phyloP scores from a whole-genome alignment of 352 stramenopile species.

The Phytophthora pinifolia region DNA sequence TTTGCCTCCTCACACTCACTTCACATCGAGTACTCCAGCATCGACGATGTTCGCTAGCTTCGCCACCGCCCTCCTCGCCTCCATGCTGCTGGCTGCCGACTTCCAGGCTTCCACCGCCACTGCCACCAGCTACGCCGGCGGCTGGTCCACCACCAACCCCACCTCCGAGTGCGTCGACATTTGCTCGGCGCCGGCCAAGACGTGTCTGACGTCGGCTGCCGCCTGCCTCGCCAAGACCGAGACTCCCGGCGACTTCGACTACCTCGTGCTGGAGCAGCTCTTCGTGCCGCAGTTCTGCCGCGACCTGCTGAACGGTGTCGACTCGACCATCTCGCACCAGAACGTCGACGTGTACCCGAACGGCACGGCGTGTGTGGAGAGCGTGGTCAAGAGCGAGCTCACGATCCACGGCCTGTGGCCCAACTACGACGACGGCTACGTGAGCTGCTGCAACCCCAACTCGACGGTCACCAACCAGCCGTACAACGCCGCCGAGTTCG shows the following conservation, averaged over 20 bases:
- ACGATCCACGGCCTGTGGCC: slow-evolving; percentile 81
- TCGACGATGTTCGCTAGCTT: slow-evolving; percentile 23
- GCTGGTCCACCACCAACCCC: slow-evolving; percentile 43
- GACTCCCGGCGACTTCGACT: slow-evolving; percentile 70
- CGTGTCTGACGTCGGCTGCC: slow-evolving; percentile 50
- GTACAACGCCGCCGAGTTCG: slow-evolving; percentile 55
- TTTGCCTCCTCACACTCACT: slow-evolving; percentile 18
- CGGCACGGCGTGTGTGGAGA: slow-evolving; percentile 46
- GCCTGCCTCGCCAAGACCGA: slow-evolving; percentile 60
- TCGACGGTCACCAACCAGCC: slow-evolving; percentile 57
- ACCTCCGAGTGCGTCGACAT: slow-evolving; percentile 73
- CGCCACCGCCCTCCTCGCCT: slow-evolving; percentile 22
- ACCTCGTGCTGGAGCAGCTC: slow-evolving; percentile 75
- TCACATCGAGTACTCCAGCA: not conserved
- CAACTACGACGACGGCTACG: slow-evolving; percentile 77
- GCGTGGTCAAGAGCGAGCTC: slow-evolving; percentile 53
- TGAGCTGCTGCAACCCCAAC: slow-evolving; percentile 71
- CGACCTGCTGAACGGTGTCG: slow-evolving; percentile 62
- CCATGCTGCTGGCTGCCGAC: slow-evolving; percentile 29
- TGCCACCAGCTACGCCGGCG: slow-evolving; percentile 59
- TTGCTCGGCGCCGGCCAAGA: slow-evolving; percentile 58
- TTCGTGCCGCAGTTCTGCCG: slow-evolving; percentile 83
- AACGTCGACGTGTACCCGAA: slow-evolving; percentile 67
- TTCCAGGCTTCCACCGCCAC: slow-evolving; percentile 22
- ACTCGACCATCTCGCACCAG: slow-evolving; percentile 80